phyloP scores from a whole-genome alignment of 805 yeast genomes.

The Wickerhamiella brachini region DNA sequence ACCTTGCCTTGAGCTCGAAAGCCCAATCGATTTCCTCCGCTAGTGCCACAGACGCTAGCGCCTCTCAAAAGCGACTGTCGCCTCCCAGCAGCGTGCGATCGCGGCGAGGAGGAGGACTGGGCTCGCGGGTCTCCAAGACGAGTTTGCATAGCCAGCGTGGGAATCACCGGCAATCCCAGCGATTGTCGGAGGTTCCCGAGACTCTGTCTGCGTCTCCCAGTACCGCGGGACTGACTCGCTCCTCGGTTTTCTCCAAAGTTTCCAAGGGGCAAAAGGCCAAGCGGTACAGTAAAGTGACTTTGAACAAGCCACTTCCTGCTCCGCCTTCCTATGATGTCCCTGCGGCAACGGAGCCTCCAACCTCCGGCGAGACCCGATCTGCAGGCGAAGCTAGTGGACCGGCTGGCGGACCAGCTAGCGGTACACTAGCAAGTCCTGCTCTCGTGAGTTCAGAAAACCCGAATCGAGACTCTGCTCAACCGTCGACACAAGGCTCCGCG shows the following conservation, averaged over 20 bases:
- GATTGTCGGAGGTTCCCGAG: not conserved
- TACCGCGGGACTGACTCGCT: not conserved
- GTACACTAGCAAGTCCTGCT: not conserved
- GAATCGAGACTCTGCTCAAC: not conserved
- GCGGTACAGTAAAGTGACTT: not conserved
- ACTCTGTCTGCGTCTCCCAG: not conserved
- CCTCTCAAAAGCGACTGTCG: not conserved
- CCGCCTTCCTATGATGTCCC: constrained; percentile 5
- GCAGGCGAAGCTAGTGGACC: not conserved
- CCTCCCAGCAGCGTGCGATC: not conserved
- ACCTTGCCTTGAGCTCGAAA: not conserved
- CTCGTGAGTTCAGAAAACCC: not conserved
- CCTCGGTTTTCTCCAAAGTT: not conserved
- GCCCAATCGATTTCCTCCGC: not conserved
- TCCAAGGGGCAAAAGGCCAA: not conserved
- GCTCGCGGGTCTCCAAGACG: not conserved
- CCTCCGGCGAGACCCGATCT: not conserved
- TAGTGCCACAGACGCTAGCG: not conserved
- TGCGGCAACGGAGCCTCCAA: not conserved
- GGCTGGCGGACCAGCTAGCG: not conserved
- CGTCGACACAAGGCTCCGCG: not conserved
- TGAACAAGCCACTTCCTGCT: constrained; percentile 16
- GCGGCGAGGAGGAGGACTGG: not conserved
- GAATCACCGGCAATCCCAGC: not conserved
- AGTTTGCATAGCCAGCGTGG: not conserved